Base-by-base conservation (phyloP, 225 moss, liverwort and hornwort genomes). In the Ulota crispa region DNA sequence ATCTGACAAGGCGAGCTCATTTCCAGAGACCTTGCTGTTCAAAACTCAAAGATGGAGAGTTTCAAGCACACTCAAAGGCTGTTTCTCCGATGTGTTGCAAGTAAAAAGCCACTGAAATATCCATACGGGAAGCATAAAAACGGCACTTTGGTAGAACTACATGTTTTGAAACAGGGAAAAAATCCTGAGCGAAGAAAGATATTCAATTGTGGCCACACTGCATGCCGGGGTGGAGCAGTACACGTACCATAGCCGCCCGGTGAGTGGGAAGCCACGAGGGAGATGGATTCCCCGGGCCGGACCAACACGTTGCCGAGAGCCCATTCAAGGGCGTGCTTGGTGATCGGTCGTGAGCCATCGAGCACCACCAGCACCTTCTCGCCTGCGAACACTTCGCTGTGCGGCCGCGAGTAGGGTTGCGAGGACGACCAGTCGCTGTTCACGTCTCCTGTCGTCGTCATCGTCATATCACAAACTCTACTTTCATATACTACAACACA, bases 301-400 rank as follows among this genome's bases (percentile, higher is more conserved):
- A 88, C 80, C 28, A 77, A 20, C 45, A 88, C 88, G 63, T 85
- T 88, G 62, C 60, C 37, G 1, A 88, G 80, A 36, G 83, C 80
- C 88, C 88, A 88, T 73, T 85, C 88, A 13, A 88, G 65, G 2
- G 85, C 88, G 14, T 80, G 9, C 54, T 83, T 88, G 30, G 85
- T 82, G 83, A 88, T 76, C 14, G 24, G 85, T 24, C 82, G 85
- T 8, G 85, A 82, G 9, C 85, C 88, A 15, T 88, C 88, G 53
- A 88, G 26, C 3, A 83, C 88, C 70, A 88, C 88, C 30, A 88
- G 60, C 66, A 85, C 85, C 80, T 88, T 88, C 80, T 88, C 88
- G 4, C 39, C 2, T 2, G 67, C 31, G 24, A 36, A 57, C 19
- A 19, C 71, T 72, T 85, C 85, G 68, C 85, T 69, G 9, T 73